A percentile compares a stretch with the other conserved stretches of the same genome.
Conservation (phyloP, 306 rosid species). For the Castanopsis chinensis region DNA sequence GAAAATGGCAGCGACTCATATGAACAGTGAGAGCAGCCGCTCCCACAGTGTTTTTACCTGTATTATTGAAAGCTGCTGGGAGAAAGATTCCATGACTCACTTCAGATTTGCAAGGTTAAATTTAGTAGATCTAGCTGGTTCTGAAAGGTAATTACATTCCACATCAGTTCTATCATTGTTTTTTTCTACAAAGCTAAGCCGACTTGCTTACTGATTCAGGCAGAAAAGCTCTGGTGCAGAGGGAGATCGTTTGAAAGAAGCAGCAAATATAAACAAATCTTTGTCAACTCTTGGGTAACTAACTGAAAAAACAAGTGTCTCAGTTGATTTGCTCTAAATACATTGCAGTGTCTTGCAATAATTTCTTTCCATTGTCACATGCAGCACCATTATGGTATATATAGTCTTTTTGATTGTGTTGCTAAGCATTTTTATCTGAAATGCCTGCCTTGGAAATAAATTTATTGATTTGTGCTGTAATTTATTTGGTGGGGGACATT, state of each 20-base stretch:
- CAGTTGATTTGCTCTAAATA: conserved; percentile 14
- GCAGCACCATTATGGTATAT: not conserved
- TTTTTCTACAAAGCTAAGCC: conserved; percentile 17
- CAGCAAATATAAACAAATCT: conserved; percentile 93
- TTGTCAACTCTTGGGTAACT: conserved; percentile 91
- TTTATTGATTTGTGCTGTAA: not conserved
- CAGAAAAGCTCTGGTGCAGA: conserved; percentile 98
- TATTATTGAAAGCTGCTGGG: conserved; percentile 90
- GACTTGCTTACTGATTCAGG: conserved; percentile 48
- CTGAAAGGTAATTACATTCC: conserved; percentile 68
- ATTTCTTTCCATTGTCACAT: not conserved
- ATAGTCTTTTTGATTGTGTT: not conserved
- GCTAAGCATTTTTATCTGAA: not conserved
- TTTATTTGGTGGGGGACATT: not conserved
- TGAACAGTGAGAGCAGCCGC: conserved; percentile 94
- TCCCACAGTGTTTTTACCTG: conserved; percentile 98
- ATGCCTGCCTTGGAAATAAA: not conserved
- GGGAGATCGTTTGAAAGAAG: conserved; percentile 91
- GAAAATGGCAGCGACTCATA: conserved; percentile 91
- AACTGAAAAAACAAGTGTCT: conserved; percentile 17
- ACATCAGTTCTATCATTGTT: conserved; percentile 11
- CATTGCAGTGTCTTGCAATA: not conserved
- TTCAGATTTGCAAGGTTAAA: conserved; percentile 94
- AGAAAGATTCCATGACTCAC: conserved; percentile 78
- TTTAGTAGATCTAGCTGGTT: conserved; percentile 95